These are phyloP conservation scores for Ramalina intermedia DNA, from an alignment of 495 filamentous ascomycete species.

Conservation along the genomic window DNA sequence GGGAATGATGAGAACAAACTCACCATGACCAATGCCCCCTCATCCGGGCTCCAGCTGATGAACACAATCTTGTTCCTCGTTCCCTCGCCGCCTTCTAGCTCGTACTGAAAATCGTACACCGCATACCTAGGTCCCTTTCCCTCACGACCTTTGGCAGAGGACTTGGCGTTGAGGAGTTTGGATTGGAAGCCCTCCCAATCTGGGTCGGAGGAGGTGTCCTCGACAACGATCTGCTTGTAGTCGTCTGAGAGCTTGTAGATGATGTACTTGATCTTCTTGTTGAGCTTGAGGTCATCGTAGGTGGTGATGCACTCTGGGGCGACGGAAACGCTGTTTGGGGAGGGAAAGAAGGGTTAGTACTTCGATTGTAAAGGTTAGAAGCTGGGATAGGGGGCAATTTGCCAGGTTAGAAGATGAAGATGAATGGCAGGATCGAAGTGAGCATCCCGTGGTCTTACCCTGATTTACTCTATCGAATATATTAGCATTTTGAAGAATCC, in stretches of 20 bases:
- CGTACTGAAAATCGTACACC: slow-evolving; percentile 84
- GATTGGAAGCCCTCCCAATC: slow-evolving; percentile 67
- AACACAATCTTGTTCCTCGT: slow-evolving; percentile 90
- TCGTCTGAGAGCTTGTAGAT: slow-evolving; percentile 94
- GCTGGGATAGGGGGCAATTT: slow-evolving; percentile 5
- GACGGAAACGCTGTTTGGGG: slow-evolving; percentile 55
- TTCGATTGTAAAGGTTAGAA: not conserved
- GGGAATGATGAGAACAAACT: slow-evolving; percentile 18
- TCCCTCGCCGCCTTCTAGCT: slow-evolving; percentile 65
- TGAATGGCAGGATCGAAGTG: slow-evolving; percentile 10
- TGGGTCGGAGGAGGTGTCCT: slow-evolving; percentile 49
- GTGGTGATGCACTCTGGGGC: slow-evolving; percentile 60
- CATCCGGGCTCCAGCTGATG: slow-evolving; percentile 82
- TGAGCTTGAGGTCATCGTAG: slow-evolving; percentile 87
- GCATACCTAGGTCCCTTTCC: slow-evolving; percentile 80
- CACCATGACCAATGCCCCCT: slow-evolving; percentile 62
- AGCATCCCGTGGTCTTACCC: slow-evolving; percentile 35
- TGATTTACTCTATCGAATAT: slow-evolving; percentile 44
- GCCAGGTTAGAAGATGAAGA: not conserved
- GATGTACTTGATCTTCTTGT: slow-evolving; percentile 81
- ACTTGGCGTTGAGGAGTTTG: slow-evolving; percentile 55
- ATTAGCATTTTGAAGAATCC: not conserved
- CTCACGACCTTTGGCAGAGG: slow-evolving; percentile 39
- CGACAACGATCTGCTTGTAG: slow-evolving; percentile 77
- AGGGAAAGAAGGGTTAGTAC: not conserved